Evolutionary conservation across 129 eudicot genomes (phyloP).

Genomic region (Ambrosia trifida): DNA sequence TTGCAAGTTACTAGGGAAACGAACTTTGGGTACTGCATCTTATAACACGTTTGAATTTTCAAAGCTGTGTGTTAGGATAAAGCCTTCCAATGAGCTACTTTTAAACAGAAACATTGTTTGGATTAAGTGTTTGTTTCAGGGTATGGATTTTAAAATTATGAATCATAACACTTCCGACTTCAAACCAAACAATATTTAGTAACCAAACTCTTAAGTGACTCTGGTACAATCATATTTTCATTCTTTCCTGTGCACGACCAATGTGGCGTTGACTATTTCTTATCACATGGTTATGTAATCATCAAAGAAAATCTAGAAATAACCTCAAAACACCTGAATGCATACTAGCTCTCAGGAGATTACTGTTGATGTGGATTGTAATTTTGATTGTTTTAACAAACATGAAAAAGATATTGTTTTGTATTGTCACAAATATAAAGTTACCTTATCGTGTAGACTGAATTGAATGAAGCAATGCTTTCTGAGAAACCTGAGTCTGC

Average conservation of each 20-base stretch:
- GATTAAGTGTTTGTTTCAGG: too few species aligned
- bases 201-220: too few species aligned
- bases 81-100: neutral
- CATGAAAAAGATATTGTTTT: constrained; percentile 7
- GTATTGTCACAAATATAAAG: constrained; percentile 22
- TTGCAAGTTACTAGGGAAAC: constrained; percentile 21
- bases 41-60: neutral
- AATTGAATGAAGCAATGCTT: constrained; percentile 65
- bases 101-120: neutral
- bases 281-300: constrained; percentile 2
- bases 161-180: too few species aligned
- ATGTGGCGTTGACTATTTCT: neutral
- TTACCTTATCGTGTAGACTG: constrained; percentile 54
- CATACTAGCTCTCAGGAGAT: constrained; percentile 13
- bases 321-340: constrained; percentile 7
- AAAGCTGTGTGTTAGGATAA: neutral
- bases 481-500: constrained; percentile 64
- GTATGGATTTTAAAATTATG: too few species aligned
- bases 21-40: neutral
- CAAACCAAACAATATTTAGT: too few species aligned
- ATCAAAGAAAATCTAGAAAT: neutral
- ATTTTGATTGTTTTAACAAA: constrained; percentile 22
- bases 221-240: too few species aligned
- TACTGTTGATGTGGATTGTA: neutral
- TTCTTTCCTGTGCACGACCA: neutral